A percentile compares a stretch with the other conserved stretches of the same genome.
Evolutionary conservation across 176 grass and related monocot species (phyloP).

Genomic region (Eremochloa ophiuroides): DNA sequence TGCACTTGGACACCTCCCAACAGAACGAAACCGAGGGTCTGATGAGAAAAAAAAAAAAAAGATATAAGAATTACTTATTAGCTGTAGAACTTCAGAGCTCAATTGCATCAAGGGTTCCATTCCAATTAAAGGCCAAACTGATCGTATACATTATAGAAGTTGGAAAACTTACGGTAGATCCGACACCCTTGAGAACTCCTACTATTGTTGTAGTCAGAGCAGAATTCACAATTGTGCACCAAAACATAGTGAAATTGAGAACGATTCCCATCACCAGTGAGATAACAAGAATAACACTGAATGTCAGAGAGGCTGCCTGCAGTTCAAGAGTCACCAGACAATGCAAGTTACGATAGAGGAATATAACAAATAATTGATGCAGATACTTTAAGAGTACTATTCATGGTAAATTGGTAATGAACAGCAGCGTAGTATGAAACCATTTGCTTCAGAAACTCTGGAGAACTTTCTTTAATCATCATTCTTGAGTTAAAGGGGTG

Average conservation of each 20-base stretch:
- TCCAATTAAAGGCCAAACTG: background rate
- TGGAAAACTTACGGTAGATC: slow-evolving; percentile 62
- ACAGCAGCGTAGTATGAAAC: background rate
- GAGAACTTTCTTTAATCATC: background rate
- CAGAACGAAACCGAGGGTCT: slow-evolving; percentile 92
- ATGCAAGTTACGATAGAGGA: background rate
- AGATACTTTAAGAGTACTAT: background rate
- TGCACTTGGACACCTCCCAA: slow-evolving; percentile 86
- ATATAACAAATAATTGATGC: background rate
- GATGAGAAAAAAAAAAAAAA: background rate
- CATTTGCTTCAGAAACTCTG: background rate
- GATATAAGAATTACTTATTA: background rate
- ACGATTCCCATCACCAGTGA: slow-evolving; percentile 87
- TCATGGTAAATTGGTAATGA: slow-evolving; percentile 11
- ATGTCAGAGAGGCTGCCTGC: slow-evolving; percentile 56
- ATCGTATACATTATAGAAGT: background rate
- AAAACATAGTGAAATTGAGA: slow-evolving; percentile 96
- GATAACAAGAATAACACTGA: slow-evolving; percentile 56
- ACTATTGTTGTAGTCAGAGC: slow-evolving; percentile 96
- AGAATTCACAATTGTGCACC: slow-evolving; percentile 95
- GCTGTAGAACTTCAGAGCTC: background rate
- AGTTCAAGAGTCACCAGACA: background rate
- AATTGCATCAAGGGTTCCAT: background rate
- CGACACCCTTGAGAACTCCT: slow-evolving; percentile 94
- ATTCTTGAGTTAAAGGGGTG: background rate